Evolutionary conservation across 805 yeast genomes (phyloP), one percentile per base, ranked within the genome.

Genomic region (Pichia californica): DNA sequence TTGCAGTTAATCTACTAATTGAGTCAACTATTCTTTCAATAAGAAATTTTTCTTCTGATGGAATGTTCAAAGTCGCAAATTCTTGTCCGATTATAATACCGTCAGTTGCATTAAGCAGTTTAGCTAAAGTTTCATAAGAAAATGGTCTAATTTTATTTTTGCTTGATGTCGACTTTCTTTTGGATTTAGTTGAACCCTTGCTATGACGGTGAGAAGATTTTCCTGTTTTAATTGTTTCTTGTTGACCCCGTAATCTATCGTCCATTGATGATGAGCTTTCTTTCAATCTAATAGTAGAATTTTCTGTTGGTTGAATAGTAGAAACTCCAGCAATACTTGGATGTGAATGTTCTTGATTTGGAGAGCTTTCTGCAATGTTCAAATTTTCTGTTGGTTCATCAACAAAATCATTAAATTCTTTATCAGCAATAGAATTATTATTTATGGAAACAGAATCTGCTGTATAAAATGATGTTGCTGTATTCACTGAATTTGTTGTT

Each of bases 11-110:
- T 53, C 93, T 73, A 31, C 93, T 81, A 37, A 91, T 68, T 2
- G 94, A 81, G 55, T 88, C 95, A 3, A 91, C 84, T 38, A 91
- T 78, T 61, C 87, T 80, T 56, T 91, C 97, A 34, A 91, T 69
- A 32, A 89, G 69, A 53, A 77, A 81, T 52, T 84, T 83, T 56
- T 88, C 96, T 46, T 81, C 82, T 0, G 73, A 64, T 9, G 91
- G 88, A 50, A 88, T 70, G 31, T 83, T 84, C 46, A 89, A 64
- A 41, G 77, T 77, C 33, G 80, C 77, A 57, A 88, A 85, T 52
- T 87, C 93, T 53, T 76, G 79, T 4, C 83, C 83, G 43, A 77
- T 74, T 5, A 75, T 70, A 7, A 80, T 73, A 8, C 82, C 82
- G 54, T 78, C 79, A 38, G 78, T 74, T 32, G 81, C 76, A 52